A percentile compares a stretch with the other conserved stretches of the same genome.
Conservation (phyloP, 306 rosid genomes). For the Dalbergia cultrata region DNA sequence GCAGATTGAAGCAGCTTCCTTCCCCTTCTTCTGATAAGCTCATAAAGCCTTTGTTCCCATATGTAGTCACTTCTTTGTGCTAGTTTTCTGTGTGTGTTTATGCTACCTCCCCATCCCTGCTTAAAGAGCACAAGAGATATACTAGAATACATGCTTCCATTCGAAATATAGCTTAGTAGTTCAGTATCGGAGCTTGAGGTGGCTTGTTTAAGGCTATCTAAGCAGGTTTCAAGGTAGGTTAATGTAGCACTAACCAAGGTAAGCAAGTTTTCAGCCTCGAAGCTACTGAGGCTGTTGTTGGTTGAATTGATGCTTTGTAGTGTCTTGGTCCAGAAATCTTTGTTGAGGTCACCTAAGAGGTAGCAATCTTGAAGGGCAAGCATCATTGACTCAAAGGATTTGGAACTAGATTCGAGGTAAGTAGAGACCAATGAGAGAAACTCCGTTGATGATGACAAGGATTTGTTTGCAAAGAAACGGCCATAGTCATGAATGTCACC, state of each 20-base stretch:
- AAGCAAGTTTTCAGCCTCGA: not conserved
- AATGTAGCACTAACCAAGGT: slow-evolving; percentile 46
- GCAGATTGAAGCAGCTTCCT: slow-evolving; percentile 43
- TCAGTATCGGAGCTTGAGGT: slow-evolving; percentile 9
- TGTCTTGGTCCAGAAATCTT: slow-evolving; percentile 14
- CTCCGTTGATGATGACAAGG: slow-evolving; percentile 27
- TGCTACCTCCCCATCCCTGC: not conserved
- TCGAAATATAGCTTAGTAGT: slow-evolving; percentile 23
- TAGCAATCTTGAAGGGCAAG: slow-evolving; percentile 47
- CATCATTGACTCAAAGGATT: not conserved
- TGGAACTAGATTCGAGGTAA: not conserved
- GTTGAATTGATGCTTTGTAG: slow-evolving; percentile 37
- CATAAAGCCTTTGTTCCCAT: slow-evolving; percentile 24
- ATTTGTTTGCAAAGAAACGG: not conserved
- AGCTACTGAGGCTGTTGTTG: not conserved
- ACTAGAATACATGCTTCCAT: slow-evolving; percentile 40
- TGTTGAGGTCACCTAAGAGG: slow-evolving; percentile 28
- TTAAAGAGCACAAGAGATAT: slow-evolving; percentile 43
- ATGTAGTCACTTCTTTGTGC: not conserved
- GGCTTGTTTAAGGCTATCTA: slow-evolving; percentile 34
- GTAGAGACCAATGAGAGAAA: slow-evolving; percentile 6
- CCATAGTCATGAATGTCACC: slow-evolving; percentile 17
- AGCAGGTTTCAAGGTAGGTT: slow-evolving; percentile 47
- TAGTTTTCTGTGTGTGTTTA: slow-evolving; percentile 13
- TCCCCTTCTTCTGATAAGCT: slow-evolving; percentile 1